Conservation (phyloP, 495 filamentous ascomycete species). For the Aspergillus baeticus region DNA sequence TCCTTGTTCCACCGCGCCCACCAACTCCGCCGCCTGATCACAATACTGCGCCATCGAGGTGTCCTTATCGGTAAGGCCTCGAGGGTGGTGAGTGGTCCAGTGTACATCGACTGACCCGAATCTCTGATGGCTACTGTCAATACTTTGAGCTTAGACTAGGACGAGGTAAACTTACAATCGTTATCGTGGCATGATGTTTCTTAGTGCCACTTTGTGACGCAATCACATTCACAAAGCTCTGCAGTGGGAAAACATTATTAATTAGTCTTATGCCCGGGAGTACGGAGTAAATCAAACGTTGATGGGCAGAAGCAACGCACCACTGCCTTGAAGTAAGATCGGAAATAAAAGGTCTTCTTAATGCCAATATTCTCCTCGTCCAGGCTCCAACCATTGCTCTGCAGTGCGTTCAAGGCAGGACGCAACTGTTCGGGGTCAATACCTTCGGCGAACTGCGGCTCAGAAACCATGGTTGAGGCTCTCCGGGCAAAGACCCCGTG, state of each 20-base stretch:
- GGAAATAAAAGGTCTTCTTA: slow-evolving; percentile 47
- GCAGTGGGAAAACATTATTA: neutral
- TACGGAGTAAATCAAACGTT: neutral
- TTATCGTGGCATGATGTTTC: slow-evolving; percentile 50
- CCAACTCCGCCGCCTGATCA: slow-evolving; percentile 51
- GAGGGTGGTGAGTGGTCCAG: slow-evolving; percentile 75
- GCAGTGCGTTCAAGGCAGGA: slow-evolving; percentile 24
- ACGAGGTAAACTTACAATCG: slow-evolving; percentile 32
- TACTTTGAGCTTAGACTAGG: neutral
- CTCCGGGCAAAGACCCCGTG: slow-evolving; percentile 15
- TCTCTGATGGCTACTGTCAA: slow-evolving; percentile 23
- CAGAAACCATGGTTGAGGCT: slow-evolving; percentile 21
- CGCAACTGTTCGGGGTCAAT: slow-evolving; percentile 30
- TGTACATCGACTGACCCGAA: slow-evolving; percentile 47
- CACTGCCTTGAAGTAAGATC: slow-evolving; percentile 45
- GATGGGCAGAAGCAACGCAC: slow-evolving; percentile 24
- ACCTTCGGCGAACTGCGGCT: slow-evolving; percentile 35
- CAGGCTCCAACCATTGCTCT: slow-evolving; percentile 37
- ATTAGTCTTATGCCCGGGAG: neutral
- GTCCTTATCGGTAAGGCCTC: slow-evolving; percentile 70
- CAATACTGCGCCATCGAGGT: slow-evolving; percentile 63
- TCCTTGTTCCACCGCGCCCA: slow-evolving; percentile 37
- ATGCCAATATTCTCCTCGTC: slow-evolving; percentile 38
- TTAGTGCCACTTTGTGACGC: slow-evolving; percentile 41
- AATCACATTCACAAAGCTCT: slow-evolving; percentile 42